Conservation (phyloP, 148 eudicot genomes). For the Hydrangea macrophylla region DNA sequence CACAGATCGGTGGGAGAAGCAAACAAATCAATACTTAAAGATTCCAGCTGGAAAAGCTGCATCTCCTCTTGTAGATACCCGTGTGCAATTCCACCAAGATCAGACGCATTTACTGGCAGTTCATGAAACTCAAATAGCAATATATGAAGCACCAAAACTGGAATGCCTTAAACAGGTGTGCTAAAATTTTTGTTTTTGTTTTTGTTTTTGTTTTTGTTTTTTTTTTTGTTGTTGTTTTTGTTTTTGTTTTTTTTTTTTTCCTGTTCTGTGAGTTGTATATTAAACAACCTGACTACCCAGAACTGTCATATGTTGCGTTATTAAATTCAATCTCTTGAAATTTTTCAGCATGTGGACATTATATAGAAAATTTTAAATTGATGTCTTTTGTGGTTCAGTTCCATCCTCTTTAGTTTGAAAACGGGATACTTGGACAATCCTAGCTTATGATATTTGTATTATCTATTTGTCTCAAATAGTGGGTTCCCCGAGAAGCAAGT, state of each 20-base stretch:
- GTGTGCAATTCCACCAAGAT: constrained; percentile 89
- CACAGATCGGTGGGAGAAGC: constrained; percentile 76
- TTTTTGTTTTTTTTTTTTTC: not conserved
- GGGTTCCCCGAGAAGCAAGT: constrained; percentile 79
- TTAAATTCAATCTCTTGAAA: not conserved
- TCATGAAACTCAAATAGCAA: constrained; percentile 91
- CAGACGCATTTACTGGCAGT: constrained; percentile 76
- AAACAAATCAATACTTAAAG: constrained; percentile 53
- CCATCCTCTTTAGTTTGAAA: not conserved
- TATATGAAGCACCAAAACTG: constrained; percentile 79
- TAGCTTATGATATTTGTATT: constrained; percentile 10
- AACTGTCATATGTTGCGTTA: not conserved
- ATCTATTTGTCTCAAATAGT: constrained; percentile 35
- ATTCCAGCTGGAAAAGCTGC: constrained; percentile 54
- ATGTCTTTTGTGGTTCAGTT: not conserved
- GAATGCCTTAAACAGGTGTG: constrained; percentile 77
- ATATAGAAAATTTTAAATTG: not conserved
- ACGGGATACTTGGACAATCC: not conserved
- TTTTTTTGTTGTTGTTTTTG: too few species aligned
- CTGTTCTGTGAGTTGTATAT: not conserved
- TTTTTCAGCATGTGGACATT: not conserved
- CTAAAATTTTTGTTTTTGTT: too few species aligned
- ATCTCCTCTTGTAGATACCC: constrained; percentile 68
- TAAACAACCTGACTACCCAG: not conserved
- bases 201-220: too few species aligned